A percentile compares a stretch with the other conserved stretches of the same genome.
phyloP scores from a whole-genome alignment of 2,329 filamentous ascomycete genomes.

The Boeremia lycopersici region DNA sequence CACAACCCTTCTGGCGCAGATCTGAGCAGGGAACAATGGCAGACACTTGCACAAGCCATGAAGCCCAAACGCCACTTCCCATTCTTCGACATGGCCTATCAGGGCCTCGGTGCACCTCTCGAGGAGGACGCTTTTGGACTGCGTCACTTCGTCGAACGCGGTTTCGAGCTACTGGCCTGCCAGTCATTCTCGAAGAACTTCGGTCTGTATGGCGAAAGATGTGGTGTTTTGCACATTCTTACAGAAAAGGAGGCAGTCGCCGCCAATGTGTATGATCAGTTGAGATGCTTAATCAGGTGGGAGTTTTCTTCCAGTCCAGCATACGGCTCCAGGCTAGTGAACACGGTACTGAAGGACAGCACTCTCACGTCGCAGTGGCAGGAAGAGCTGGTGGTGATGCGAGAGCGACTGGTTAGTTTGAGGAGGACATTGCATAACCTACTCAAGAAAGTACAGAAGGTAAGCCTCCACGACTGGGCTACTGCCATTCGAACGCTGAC shows the following conservation, averaged over 20 bases:
- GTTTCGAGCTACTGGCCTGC: constrained; percentile 41
- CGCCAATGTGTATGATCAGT: constrained; percentile 31
- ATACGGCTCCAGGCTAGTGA: constrained; percentile 34
- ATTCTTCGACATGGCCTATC: constrained; percentile 43
- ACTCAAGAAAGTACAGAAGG: constrained; percentile 19
- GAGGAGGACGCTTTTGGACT: constrained; percentile 44
- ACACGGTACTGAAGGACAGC: constrained; percentile 23
- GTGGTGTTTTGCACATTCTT: constrained; percentile 41
- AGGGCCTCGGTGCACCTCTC: constrained; percentile 44
- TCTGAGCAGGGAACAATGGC: constrained; percentile 42
- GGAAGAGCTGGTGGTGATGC: constrained; percentile 20
- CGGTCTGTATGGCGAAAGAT: constrained; percentile 47
- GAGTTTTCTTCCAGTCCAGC: constrained; percentile 40
- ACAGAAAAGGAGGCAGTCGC: constrained; percentile 17
- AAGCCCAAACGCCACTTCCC: constrained; percentile 35
- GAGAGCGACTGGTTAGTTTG: constrained; percentile 18
- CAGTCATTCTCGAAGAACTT: constrained; percentile 53
- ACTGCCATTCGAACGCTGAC: constrained; percentile 1
- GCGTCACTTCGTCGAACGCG: constrained; percentile 28
- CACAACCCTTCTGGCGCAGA: constrained; percentile 49
- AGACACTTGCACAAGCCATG: constrained; percentile 29
- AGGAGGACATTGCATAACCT: constrained; percentile 15
- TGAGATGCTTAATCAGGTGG: constrained; percentile 35
- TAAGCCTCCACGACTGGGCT: background rate
- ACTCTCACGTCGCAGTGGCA: constrained; percentile 20